A percentile compares a stretch with the other conserved stretches of the same genome.
Conservation (phyloP, 495 filamentous ascomycete genomes). For the Pyrenula aspistea region DNA sequence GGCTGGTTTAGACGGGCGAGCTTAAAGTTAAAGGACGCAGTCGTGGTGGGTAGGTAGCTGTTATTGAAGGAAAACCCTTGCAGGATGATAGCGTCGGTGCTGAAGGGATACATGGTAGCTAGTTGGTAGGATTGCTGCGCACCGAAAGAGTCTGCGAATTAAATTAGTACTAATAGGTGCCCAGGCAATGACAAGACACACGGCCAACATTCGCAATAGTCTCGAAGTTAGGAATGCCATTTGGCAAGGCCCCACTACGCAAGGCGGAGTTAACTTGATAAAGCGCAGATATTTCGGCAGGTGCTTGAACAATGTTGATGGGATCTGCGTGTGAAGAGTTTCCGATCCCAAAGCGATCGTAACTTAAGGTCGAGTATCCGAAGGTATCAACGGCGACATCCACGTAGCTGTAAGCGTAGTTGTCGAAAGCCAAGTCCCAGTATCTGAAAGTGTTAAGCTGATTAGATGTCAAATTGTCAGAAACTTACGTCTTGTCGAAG, state of each 20-base stretch:
- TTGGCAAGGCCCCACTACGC: constrained; percentile 26
- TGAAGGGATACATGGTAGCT: constrained; percentile 31
- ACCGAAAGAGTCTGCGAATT: constrained; percentile 25
- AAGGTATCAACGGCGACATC: constrained; percentile 36
- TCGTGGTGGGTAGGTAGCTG: constrained; percentile 20
- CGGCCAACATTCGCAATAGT: constrained; percentile 44
- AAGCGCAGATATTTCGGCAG: constrained; percentile 38
- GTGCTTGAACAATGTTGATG: constrained; percentile 37
- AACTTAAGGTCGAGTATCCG: constrained; percentile 40
- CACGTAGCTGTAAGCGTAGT: constrained; percentile 45
- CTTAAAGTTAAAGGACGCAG: constrained; percentile 31
- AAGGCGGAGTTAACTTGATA: constrained; percentile 32
- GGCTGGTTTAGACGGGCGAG: constrained; percentile 30
- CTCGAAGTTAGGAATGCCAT: constrained; percentile 18
- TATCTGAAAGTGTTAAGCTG: constrained; percentile 17
- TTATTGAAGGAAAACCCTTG: constrained; percentile 40
- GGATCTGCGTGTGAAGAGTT: constrained; percentile 42
- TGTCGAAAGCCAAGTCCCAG: constrained; percentile 44
- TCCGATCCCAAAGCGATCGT: constrained; percentile 48
- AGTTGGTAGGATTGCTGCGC: constrained; percentile 29
- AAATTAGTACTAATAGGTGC: constrained; percentile 9
- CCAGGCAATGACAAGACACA: not conserved
- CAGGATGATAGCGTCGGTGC: constrained; percentile 44
- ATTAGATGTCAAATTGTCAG: not conserved
- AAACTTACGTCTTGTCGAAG: constrained; percentile 36